Evolutionary conservation across 2,329 filamentous ascomycete species (phyloP), one percentile per base, ranked within the genome.

Genomic region (Chalaropsis ovoidea): DNA sequence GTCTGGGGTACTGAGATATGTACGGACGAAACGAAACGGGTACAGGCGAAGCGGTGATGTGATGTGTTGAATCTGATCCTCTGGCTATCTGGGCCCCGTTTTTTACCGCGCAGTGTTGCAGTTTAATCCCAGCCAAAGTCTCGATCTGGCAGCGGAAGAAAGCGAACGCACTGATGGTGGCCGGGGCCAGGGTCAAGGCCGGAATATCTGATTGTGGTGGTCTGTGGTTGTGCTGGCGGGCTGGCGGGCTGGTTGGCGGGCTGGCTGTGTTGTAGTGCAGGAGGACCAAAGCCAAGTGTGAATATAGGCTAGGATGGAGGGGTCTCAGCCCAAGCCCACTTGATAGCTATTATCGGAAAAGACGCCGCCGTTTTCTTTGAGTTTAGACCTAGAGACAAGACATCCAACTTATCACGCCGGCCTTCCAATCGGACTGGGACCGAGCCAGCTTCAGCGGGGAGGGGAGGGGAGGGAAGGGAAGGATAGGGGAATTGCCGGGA

Each of bases 121-220:
- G 54, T 58, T 39, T 58, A 58, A 58, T 58, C 54, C 54, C 54
- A 58, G 54, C 54, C 54, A 58, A n/a, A 35, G 54, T 35, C 54
- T 35, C 15, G 54, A 58, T 58, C 54, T 58, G 54, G 61, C 42
- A 62, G 61, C 61, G 61, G 61, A 41, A 62, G 61, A 62, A 62
- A 47, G 61, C 61, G 61, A 62, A 19, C 61, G 61, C 61, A 62
- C 61, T 62, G 61, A 62, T 58, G n/a, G n/a, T 58, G 54, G 54
- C 54, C 54, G 8, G 54, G 54, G 24, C 54, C 39, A 58, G 54
- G 54, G 54, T 58, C 43, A 39, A 19, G 54, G 27, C n/a, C 27
- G 39, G 17, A 58, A 35, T 58, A 15, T 39, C 54, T 58, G 54
- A 15, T 35, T n/a, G 10, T 35, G 27, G 52, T 56, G 22, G 17